Percentiles rank a stretch among this genome's conserved stretches.
Evolutionary conservation across 2,329 filamentous ascomycete species (phyloP).

Genomic region (Zymoseptoria crescenta): DNA sequence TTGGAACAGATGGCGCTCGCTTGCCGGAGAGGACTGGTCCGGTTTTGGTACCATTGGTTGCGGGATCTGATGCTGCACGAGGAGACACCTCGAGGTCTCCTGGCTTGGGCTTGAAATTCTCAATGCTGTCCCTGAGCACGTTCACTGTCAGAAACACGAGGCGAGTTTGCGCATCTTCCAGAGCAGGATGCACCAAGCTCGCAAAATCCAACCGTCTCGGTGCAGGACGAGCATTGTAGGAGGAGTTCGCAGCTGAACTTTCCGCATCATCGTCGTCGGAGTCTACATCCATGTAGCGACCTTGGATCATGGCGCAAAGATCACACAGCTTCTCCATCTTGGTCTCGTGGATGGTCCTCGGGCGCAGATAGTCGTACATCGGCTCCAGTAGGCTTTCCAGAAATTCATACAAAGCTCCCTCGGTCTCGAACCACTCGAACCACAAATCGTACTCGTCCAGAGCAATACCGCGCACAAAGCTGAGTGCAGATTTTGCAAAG

Average conservation of each 20-base stretch:
- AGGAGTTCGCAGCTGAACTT: slow-evolving; percentile 13
- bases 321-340: slow-evolving; percentile 60
- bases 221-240: slow-evolving; percentile 10
- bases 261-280: slow-evolving; percentile 41
- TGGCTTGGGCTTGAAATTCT: slow-evolving; percentile 56
- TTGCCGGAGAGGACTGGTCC: slow-evolving; percentile 47
- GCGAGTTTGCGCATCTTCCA: slow-evolving; percentile 61
- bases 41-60: slow-evolving; percentile 24
- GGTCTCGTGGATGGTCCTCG: slow-evolving; percentile 58
- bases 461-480: slow-evolving; percentile 58
- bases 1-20: slow-evolving; percentile 25
- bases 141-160: slow-evolving; percentile 58
- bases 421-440: slow-evolving; percentile 58
- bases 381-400: slow-evolving; percentile 61
- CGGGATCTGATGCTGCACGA: slow-evolving; percentile 19
- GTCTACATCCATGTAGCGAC: slow-evolving; percentile 52
- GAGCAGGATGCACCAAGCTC: slow-evolving; percentile 52
- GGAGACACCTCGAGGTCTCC: slow-evolving; percentile 59
- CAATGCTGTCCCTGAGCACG: slow-evolving; percentile 58
- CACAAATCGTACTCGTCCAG: slow-evolving; percentile 61
- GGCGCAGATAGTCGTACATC: slow-evolving; percentile 57
- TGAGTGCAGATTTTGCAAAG: slow-evolving; percentile 57
- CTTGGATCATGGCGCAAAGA: slow-evolving; percentile 58
- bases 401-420: slow-evolving; percentile 57
- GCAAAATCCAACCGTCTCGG: slow-evolving; percentile 50